Evolutionary conservation across 1,284 basidiomycete genomes (phyloP).

Genomic region (Cystobasidium sp.): DNA sequence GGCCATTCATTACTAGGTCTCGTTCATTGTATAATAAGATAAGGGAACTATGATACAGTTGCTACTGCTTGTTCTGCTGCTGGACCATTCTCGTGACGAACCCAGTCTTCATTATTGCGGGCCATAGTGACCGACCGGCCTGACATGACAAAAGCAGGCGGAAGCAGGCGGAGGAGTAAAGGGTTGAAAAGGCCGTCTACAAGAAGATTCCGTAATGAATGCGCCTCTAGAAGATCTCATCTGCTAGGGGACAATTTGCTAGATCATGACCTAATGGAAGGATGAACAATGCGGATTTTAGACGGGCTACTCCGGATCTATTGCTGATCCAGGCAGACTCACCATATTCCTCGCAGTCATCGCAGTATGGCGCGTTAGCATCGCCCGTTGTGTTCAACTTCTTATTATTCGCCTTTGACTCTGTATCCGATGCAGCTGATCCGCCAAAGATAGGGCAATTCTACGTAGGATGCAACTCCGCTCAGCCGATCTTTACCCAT

Average conservation of each 20-base stretch:
- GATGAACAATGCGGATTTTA: too few species aligned
- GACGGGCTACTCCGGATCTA: too few species aligned
- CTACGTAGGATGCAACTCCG: not conserved
- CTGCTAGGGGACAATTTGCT: conserved; percentile 24
- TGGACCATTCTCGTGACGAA: too few species aligned
- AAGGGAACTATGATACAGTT: too few species aligned
- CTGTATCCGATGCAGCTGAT: conserved; percentile 14
- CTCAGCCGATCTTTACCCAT: not conserved
- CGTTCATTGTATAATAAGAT: too few species aligned
- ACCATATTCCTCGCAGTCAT: conserved; percentile 42
- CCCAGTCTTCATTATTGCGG: too few species aligned
- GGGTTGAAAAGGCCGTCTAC: too few species aligned
- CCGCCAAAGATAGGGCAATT: conserved; percentile 42
- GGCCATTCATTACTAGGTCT: too few species aligned
- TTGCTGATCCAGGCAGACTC: not conserved
- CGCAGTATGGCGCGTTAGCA: conserved; percentile 24
- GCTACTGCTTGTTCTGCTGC: too few species aligned
- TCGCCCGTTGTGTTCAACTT: not conserved
- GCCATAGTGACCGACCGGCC: too few species aligned
- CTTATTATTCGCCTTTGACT: not conserved
- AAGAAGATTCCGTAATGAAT: too few species aligned
- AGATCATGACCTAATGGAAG: conserved; percentile 16
- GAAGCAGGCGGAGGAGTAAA: not conserved
- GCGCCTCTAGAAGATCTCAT: conserved; percentile 40
- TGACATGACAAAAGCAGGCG: not conserved